phyloP scores from a whole-genome alignment of 2,329 filamentous ascomycete genomes.

The Myriosclerotinia duriaeana region DNA sequence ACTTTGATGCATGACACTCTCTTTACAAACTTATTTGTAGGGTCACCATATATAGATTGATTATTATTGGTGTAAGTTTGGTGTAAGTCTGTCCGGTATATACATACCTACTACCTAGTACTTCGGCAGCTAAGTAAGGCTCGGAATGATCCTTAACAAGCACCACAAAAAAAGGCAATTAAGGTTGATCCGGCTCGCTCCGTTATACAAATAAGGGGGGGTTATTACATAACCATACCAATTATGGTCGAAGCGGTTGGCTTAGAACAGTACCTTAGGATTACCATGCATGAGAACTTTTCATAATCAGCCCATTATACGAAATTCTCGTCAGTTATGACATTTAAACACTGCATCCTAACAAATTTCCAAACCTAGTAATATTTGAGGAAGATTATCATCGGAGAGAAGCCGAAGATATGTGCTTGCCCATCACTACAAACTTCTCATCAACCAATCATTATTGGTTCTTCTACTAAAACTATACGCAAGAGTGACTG shows the following conservation, averaged over 20 bases:
- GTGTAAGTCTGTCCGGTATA: neutral
- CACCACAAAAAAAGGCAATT: neutral
- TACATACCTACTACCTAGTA: neutral
- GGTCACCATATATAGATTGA: neutral
- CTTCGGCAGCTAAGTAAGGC: neutral
- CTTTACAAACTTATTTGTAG: neutral
- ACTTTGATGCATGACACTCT: neutral
- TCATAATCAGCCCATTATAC: conserved; percentile 19
- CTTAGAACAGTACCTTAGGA: neutral
- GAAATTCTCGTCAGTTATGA: conserved; percentile 20
- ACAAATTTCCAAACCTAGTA: neutral
- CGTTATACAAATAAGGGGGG: neutral
- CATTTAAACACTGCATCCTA: conserved; percentile 13
- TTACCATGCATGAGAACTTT: conserved; percentile 19
- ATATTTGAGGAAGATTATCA: neutral
- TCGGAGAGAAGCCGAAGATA: conserved; percentile 4
- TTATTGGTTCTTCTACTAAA: neutral
- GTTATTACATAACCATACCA: conserved; percentile 2
- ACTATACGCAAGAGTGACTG: neutral
- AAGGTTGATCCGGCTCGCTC: conserved; percentile 20
- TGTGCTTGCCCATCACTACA: conserved; percentile 8
- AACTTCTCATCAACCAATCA: neutral
- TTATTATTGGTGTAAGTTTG: conserved; percentile 5
- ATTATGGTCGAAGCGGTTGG: neutral
- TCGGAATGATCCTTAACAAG: neutral